Evolutionary conservation across 768 basidiomycete genomes (phyloP).

Genomic region (Lentinula boryana): DNA sequence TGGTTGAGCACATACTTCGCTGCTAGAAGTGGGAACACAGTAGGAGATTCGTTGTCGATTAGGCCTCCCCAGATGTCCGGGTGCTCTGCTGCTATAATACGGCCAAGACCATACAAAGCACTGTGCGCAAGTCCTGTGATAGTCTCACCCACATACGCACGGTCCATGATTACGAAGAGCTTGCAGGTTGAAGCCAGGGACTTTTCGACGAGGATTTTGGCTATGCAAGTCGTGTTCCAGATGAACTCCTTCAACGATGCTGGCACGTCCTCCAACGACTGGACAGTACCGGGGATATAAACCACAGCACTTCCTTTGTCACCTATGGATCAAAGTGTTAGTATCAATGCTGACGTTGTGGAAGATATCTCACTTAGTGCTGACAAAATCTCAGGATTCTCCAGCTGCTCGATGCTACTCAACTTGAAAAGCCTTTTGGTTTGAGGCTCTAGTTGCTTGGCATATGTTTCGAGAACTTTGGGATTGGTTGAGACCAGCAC

Average conservation of each 20-base stretch:
- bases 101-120: background rate
- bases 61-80: slow-evolving; percentile 1
- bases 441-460: background rate
- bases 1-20: background rate
- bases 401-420: background rate
- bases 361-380: background rate
- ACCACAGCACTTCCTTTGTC: background rate
- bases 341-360: background rate
- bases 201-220: background rate
- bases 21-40: background rate
- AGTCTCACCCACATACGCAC: background rate
- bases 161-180: background rate
- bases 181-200: background rate
- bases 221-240: background rate
- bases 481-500: background rate
- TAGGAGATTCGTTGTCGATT: background rate
- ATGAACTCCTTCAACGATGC: background rate
- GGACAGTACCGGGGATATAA: background rate
- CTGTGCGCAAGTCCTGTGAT: background rate
- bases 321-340: background rate
- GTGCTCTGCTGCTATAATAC: background rate
- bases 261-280: background rate
- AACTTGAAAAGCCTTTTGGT: background rate
- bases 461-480: background rate
- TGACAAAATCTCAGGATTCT: background rate